Evolutionary conservation across 2,329 filamentous ascomycete species (phyloP).

Genomic region (Talaromyces sp.): DNA sequence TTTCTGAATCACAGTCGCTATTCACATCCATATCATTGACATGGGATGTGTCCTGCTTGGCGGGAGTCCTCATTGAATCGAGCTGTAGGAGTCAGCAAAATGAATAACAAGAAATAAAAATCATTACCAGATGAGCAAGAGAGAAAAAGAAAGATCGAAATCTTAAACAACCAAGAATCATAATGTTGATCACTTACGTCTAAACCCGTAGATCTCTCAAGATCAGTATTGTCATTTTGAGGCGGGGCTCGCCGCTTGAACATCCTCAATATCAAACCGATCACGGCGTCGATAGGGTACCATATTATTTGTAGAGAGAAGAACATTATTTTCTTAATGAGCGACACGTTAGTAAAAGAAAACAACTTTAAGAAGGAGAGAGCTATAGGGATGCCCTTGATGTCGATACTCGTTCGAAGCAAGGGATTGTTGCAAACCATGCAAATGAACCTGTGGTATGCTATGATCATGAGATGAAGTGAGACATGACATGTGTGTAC

Average conservation of each 20-base stretch:
- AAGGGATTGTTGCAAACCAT: background rate
- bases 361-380: background rate
- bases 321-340: background rate
- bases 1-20: background rate
- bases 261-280: background rate
- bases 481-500: too few species aligned
- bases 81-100: background rate
- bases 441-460: background rate
- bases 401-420: background rate
- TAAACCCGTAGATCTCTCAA: background rate
- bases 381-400: background rate
- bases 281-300: background rate
- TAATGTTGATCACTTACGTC: background rate
- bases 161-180: background rate
- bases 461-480: too few species aligned
- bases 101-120: too few species aligned
- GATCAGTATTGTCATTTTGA: background rate
- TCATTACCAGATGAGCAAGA: background rate
- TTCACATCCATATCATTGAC: background rate
- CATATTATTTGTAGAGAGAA: constrained; percentile 1
- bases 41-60: background rate
- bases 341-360: background rate
- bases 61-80: background rate
- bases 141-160: background rate
- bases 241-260: background rate